Evolutionary conservation across 2,329 filamentous ascomycete genomes (phyloP).

Genomic region (Trichophyton benhamiae): DNA sequence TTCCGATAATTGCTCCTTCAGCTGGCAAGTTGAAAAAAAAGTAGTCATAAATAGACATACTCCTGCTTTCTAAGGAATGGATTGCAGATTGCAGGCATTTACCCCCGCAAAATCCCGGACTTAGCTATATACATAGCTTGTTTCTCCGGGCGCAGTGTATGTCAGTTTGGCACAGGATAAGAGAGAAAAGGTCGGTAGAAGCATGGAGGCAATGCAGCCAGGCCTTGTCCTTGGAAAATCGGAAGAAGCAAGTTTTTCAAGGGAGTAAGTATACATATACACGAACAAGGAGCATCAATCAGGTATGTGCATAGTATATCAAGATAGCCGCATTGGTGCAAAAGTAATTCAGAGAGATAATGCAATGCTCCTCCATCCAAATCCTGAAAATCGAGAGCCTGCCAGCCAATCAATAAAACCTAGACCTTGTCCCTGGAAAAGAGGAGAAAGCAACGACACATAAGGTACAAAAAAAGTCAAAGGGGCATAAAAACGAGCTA

Average conservation of each 20-base stretch:
- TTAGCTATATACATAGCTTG: too few species aligned
- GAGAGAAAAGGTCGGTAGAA: background rate
- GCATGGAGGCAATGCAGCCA: background rate
- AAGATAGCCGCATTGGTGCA: slow-evolving; percentile 3
- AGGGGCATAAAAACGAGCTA: background rate
- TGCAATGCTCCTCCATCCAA: background rate
- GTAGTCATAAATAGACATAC: background rate
- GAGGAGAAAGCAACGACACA: background rate
- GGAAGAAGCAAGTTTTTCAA: background rate
- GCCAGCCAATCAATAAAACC: background rate
- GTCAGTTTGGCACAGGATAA: background rate
- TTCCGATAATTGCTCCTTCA: background rate
- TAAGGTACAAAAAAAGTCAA: background rate
- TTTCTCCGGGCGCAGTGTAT: background rate
- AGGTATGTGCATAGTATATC: background rate
- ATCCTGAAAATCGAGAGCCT: background rate
- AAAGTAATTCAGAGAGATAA: background rate
- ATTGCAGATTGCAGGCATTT: background rate
- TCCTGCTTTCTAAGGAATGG: background rate
- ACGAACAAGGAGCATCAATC: background rate
- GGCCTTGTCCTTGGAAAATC: background rate
- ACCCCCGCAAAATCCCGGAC: background rate
- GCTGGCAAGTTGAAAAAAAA: background rate
- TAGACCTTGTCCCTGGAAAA: background rate
- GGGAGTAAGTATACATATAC: background rate